Percentiles rank a stretch among this genome's conserved stretches.
These are phyloP conservation scores for Aspergillus affinis DNA, from an alignment of 495 filamentous ascomycete species.

Conservation along the genomic window DNA sequence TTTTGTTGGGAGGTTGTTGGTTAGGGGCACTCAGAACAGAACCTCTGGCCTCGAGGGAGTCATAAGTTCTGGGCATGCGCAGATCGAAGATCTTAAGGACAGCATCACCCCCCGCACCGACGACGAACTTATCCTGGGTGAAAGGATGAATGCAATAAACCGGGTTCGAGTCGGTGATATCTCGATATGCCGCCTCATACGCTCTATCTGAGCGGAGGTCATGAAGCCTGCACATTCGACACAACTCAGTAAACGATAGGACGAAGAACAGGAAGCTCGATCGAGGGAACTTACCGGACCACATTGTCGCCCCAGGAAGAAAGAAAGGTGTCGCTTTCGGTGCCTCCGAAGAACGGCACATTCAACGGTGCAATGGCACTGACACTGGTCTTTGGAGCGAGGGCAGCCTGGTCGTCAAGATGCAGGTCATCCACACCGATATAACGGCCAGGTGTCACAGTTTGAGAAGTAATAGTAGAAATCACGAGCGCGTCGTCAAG, in stretches of 20 bases:
- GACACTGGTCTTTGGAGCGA: slow-evolving; percentile 33
- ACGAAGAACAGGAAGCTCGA: neutral
- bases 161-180: slow-evolving; percentile 54
- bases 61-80: slow-evolving; percentile 53
- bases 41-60: slow-evolving; percentile 32
- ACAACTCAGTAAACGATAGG: neutral
- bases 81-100: slow-evolving; percentile 67
- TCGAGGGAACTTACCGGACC: slow-evolving; percentile 40
- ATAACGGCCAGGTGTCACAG: slow-evolving; percentile 35
- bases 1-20: slow-evolving; percentile 6
- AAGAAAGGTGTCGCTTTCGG: slow-evolving; percentile 55
- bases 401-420: slow-evolving; percentile 22
- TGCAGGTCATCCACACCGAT: slow-evolving; percentile 32
- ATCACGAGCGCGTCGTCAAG: slow-evolving; percentile 47
- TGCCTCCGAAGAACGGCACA: slow-evolving; percentile 24
- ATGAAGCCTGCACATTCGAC: slow-evolving; percentile 51
- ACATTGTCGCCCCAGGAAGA: slow-evolving; percentile 61
- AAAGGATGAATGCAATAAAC: slow-evolving; percentile 61
- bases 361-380: slow-evolving; percentile 55
- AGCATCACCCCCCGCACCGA: slow-evolving; percentile 55
- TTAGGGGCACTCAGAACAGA: neutral
- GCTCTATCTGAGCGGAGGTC: slow-evolving; percentile 57
- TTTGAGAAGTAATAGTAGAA: slow-evolving; percentile 44
- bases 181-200: slow-evolving; percentile 50
- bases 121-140: slow-evolving; percentile 55